phyloP scores from a whole-genome alignment of 306 rosid species.

The Citrullus amarus region DNA sequence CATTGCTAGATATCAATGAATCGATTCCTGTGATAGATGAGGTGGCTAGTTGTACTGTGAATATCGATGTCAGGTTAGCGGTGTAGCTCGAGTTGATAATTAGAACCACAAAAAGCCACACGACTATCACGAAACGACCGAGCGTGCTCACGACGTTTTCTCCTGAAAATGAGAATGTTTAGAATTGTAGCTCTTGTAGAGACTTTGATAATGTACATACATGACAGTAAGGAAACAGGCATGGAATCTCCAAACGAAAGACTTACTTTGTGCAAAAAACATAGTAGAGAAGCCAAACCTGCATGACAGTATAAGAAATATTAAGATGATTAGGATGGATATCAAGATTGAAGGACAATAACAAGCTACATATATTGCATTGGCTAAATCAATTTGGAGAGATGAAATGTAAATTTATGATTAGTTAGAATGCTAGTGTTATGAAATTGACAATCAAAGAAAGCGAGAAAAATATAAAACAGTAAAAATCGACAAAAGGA shows the following conservation, averaged over 20 bases:
- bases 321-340: neutral
- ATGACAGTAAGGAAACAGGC: slow-evolving; percentile 1
- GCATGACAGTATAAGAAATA: slow-evolving; percentile 14
- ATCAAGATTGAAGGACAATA: neutral
- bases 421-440: too few relatives aligned
- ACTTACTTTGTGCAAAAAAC: slow-evolving; percentile 44
- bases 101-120: slow-evolving; percentile 43
- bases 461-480: too few relatives aligned
- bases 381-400: neutral
- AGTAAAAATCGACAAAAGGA: too few relatives aligned
- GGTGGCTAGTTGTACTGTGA: slow-evolving; percentile 31
- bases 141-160: slow-evolving; percentile 31
- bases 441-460: too few relatives aligned
- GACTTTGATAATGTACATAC: neutral
- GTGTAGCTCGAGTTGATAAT: slow-evolving; percentile 45
- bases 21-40: slow-evolving; percentile 44
- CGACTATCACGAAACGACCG: slow-evolving; percentile 25
- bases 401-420: neutral
- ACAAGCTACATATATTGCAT: neutral
- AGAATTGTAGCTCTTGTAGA: neutral
- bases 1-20: slow-evolving; percentile 24
- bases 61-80: slow-evolving; percentile 42
- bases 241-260: neutral
- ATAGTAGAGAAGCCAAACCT: slow-evolving; percentile 43
- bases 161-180: slow-evolving; percentile 25